Percentiles rank a stretch among this genome's conserved stretches.
Conservation (phyloP, 169 alveolate genomes). For the Eimeria nieschulzi region DNA sequence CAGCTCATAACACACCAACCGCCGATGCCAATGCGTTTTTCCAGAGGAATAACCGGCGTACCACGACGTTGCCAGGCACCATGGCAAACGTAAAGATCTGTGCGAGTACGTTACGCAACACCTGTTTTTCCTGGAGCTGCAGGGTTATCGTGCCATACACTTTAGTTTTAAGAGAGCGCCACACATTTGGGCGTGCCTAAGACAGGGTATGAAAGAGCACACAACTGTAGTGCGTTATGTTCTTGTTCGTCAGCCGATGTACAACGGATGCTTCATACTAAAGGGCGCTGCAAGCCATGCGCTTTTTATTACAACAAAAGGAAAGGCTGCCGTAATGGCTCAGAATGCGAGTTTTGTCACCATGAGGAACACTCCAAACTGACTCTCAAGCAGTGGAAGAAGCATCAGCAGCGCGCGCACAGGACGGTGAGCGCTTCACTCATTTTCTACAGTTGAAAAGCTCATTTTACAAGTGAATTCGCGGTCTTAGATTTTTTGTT, state of each 20-base stretch:
- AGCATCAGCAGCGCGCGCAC: slow-evolving; percentile 80
- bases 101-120: not conserved
- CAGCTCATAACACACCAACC: not conserved
- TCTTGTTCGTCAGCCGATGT: slow-evolving; percentile 32
- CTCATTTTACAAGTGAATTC: not conserved
- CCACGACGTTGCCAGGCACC: slow-evolving; percentile 14
- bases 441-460: not conserved
- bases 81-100: slow-evolving; percentile 7
- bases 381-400: slow-evolving; percentile 85
- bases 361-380: slow-evolving; percentile 84
- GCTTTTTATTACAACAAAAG: slow-evolving; percentile 85
- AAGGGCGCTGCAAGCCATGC: slow-evolving; percentile 87
- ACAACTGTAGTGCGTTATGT: too few species aligned
- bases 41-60: slow-evolving; percentile 6
- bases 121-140: not conserved
- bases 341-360: slow-evolving; percentile 83
- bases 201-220: too few species aligned
- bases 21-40: slow-evolving; percentile 7
- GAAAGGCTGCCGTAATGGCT: slow-evolving; percentile 86
- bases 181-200: too few species aligned
- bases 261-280: slow-evolving; percentile 72
- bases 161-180: too few species aligned
- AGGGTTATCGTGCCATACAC: too few species aligned
- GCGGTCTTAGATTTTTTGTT: not conserved
- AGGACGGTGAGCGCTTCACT: not conserved